Conservation (phyloP, 2,329 filamentous ascomycete species). For the Ophiostoma populinum region DNA sequence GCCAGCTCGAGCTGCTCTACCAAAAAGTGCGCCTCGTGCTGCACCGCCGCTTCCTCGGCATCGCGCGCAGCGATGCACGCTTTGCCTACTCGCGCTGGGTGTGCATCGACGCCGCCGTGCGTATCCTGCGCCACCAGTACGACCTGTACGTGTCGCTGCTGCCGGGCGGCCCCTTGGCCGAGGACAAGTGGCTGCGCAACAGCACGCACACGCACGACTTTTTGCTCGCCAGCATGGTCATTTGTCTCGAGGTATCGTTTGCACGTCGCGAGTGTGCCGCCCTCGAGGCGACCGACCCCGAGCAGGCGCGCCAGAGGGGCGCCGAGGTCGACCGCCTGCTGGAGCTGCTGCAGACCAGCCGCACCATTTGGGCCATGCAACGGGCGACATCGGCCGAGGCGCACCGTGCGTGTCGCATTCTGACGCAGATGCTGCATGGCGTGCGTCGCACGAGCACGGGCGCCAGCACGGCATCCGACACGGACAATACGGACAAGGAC, state of each 20-base stretch:
- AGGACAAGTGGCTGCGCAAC: conserved; percentile 25
- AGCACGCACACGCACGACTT: conserved; percentile 28
- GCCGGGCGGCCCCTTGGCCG: conserved; percentile 21
- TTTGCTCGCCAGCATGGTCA: conserved; percentile 27
- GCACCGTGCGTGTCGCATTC: conserved; percentile 16
- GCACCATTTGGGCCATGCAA: conserved; percentile 15
- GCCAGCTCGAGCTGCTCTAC: conserved; percentile 14
- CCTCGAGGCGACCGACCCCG: background rate
- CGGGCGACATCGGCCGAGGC: conserved; percentile 15
- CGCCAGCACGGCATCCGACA: no score
- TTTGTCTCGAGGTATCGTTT: conserved; percentile 22
- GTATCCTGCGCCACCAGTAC: conserved; percentile 25
- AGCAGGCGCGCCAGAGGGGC: background rate
- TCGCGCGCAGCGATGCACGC: conserved; percentile 18
- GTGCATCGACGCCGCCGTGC: conserved; percentile 27
- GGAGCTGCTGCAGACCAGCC: conserved; percentile 14
- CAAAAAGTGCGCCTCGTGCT: conserved; percentile 13
- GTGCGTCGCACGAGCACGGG: background rate
- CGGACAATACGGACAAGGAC: no score
- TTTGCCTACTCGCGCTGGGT: conserved; percentile 23
- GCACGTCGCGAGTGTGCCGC: conserved; percentile 6
- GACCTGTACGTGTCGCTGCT: conserved; percentile 23
- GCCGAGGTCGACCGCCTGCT: conserved; percentile 11
- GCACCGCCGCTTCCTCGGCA: conserved; percentile 15
- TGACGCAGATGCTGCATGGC: conserved; percentile 16